Conservation (phyloP, 108 stramenopile genomes). For the Stephanodiscus triporus region DNA sequence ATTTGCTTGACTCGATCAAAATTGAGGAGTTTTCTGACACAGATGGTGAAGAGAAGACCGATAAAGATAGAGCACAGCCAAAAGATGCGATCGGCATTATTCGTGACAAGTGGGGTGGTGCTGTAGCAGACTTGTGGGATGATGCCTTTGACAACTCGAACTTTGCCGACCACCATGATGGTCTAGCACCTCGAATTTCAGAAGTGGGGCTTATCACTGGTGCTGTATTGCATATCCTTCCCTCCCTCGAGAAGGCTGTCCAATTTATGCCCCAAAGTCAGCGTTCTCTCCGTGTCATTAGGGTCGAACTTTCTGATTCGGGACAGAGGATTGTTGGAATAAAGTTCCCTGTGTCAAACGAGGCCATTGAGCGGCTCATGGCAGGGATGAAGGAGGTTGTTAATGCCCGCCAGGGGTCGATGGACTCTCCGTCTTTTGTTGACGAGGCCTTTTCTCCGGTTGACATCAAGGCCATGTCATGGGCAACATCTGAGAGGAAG, state of each 20-base stretch:
- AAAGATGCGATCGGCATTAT: constrained; percentile 19
- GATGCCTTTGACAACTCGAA: constrained; percentile 47
- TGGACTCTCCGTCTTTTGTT: constrained; percentile 23
- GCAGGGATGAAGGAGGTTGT: constrained; percentile 29
- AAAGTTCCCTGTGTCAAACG: constrained; percentile 55
- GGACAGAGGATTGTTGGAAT: constrained; percentile 58
- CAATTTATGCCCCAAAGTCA: constrained; percentile 33
- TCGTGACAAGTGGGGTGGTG: constrained; percentile 22
- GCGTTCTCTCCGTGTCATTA: constrained; percentile 50
- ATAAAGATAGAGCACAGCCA: constrained; percentile 5
- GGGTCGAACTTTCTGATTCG: constrained; percentile 36
- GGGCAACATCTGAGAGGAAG: constrained; percentile 57
- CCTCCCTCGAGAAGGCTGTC: constrained; percentile 61
- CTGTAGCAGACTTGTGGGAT: constrained; percentile 46
- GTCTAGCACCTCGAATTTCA: constrained; percentile 58
- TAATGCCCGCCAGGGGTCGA: constrained; percentile 13
- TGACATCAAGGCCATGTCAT: constrained; percentile 39
- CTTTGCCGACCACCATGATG: constrained; percentile 31
- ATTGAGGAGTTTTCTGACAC: constrained; percentile 1
- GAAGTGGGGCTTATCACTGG: constrained; percentile 61
- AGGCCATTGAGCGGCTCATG: constrained; percentile 40
- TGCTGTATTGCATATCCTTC: constrained; percentile 60
- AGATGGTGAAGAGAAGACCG: constrained; percentile 27
- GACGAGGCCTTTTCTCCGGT: constrained; percentile 49
- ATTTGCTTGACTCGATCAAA: constrained; percentile 9